Evolutionary conservation across 106 monocot genomes (phyloP).

Genomic region (Ottelia alismoides): DNA sequence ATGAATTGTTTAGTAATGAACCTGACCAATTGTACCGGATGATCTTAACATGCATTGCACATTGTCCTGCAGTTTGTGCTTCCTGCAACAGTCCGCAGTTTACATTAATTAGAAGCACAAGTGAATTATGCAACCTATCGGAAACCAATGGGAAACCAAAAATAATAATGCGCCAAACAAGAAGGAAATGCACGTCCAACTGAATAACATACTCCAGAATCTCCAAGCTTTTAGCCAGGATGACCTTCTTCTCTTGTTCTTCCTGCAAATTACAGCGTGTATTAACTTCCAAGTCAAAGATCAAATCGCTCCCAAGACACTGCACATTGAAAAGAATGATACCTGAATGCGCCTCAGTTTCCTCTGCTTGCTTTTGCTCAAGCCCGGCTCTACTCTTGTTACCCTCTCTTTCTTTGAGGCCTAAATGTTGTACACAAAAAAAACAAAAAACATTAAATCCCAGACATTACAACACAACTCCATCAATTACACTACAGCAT

Average conservation of each 20-base stretch:
- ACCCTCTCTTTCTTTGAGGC: constrained; percentile 12
- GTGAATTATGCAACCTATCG: not conserved
- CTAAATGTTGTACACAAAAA: constrained; percentile 11
- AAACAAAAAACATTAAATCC: not conserved
- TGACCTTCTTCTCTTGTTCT: constrained; percentile 53
- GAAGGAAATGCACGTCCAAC: not conserved
- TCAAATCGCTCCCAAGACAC: not conserved
- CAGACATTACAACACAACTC: not conserved
- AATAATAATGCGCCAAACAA: not conserved
- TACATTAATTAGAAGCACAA: not conserved
- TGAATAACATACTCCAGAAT: constrained; percentile 51
- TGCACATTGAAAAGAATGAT: not conserved
- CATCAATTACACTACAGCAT: not conserved
- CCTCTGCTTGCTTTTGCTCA: constrained; percentile 67
- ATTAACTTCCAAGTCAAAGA: not conserved
- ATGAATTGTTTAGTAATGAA: constrained; percentile 15
- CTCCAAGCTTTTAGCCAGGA: constrained; percentile 47
- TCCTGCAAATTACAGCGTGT: constrained; percentile 19
- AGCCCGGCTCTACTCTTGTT: constrained; percentile 10
- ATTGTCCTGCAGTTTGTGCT: constrained; percentile 51
- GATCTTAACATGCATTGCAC: constrained; percentile 53
- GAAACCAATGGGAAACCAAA: not conserved
- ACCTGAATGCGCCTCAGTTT: constrained; percentile 74
- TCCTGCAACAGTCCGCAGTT: constrained; percentile 25
- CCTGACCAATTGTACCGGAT: constrained; percentile 92